Percentiles rank a stretch among this genome's conserved stretches.
Evolutionary conservation across 805 yeast genomes (phyloP).

Genomic region (Candida golubevii): DNA sequence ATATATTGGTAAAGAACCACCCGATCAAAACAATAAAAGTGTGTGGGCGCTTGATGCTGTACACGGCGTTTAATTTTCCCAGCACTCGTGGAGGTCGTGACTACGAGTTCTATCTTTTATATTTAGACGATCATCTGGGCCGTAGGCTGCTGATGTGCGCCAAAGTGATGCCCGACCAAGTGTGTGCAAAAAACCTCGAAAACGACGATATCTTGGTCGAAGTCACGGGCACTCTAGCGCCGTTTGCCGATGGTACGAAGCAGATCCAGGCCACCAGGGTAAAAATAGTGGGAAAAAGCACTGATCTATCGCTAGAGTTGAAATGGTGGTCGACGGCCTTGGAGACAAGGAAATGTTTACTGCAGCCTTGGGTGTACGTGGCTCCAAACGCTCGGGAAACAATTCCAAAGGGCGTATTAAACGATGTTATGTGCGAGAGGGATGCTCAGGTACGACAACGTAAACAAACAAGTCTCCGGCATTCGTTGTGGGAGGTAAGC

Average conservation of each 20-base stretch:
- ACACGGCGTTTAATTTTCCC: not conserved
- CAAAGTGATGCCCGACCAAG: constrained; percentile 15
- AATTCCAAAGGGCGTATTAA: too few relatives aligned
- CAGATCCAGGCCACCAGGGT: constrained; percentile 10
- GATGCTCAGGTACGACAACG: too few relatives aligned
- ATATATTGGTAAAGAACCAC: constrained; percentile 26
- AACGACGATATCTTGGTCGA: constrained; percentile 25
- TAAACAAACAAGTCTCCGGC: too few relatives aligned
- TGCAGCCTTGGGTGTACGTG: constrained; percentile 25
- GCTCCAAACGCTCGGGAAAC: not conserved
- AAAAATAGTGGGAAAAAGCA: constrained; percentile 13
- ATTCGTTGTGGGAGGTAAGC: too few relatives aligned
- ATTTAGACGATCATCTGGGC: constrained; percentile 36
- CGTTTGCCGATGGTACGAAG: constrained; percentile 3
- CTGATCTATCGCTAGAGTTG: constrained; percentile 24
- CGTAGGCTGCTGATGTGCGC: constrained; percentile 24
- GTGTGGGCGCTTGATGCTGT: constrained; percentile 25
- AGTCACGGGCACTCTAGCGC: constrained; percentile 19
- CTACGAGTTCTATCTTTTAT: constrained; percentile 15
- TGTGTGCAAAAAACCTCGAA: constrained; percentile 11
- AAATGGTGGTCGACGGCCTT: constrained; percentile 27
- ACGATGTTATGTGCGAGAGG: too few relatives aligned
- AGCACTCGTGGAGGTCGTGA: constrained; percentile 1
- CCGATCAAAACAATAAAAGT: constrained; percentile 27
- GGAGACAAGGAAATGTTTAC: constrained; percentile 17